Percentiles rank a stretch among this genome's conserved stretches.
Evolutionary conservation across 441 rosid genomes (phyloP).

Genomic region (Gossypium gossypioides): DNA sequence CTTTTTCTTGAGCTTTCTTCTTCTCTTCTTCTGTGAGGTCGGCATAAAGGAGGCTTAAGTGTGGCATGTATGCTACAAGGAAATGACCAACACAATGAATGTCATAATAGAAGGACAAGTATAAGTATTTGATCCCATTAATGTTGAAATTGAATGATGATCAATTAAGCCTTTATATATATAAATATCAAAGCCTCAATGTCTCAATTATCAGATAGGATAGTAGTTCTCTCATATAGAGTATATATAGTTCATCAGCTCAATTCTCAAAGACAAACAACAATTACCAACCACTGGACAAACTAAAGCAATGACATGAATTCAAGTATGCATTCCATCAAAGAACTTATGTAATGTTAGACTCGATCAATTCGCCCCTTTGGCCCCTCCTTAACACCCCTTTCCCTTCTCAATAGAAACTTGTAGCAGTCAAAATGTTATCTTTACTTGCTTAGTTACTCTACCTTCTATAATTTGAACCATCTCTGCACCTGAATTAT

Average conservation of each 20-base stretch:
- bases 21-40: conserved; percentile 65
- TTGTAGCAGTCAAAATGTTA: neutral
- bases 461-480: neutral
- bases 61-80: conserved; percentile 80
- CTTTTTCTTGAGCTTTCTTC: conserved; percentile 60
- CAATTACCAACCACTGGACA: neutral
- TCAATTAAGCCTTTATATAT: neutral
- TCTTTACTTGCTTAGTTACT: neutral
- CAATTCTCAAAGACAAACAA: neutral
- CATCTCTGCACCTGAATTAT: neutral
- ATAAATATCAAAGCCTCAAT: neutral
- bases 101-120: neutral
- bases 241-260: neutral
- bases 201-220: neutral
- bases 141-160: neutral
- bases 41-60: conserved; percentile 63
- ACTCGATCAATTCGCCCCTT: neutral
- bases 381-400: neutral
- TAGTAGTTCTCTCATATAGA: neutral
- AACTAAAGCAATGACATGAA: neutral
- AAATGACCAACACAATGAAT: neutral
- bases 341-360: too few species aligned
- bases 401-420: neutral
- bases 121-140: neutral
- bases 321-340: neutral